Conservation (phyloP, 78 protist genomes). For the Dictyostelium citrinum region DNA sequence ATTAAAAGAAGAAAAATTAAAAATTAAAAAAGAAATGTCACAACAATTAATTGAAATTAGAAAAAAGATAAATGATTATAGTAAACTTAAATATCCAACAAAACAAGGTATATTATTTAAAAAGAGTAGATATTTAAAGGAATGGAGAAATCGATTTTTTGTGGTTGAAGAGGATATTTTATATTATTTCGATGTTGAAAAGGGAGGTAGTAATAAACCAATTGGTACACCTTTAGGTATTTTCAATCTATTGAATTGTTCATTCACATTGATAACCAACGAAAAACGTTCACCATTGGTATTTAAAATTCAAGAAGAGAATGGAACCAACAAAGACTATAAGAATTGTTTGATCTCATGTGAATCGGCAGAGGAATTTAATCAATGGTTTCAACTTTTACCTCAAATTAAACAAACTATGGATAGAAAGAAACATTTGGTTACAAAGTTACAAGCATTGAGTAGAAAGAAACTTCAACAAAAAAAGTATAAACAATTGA, state of each 20-base stretch:
- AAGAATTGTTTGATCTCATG: conserved; percentile 8
- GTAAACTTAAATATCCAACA: background rate
- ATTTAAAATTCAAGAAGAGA: background rate
- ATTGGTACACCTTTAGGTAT: conserved; percentile 13
- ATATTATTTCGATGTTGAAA: conserved; percentile 1
- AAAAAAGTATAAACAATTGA: background rate
- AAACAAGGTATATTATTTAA: background rate
- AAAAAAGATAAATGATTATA: background rate
- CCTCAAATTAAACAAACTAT: background rate
- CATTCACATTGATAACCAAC: background rate
- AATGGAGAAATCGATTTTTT: conserved; percentile 3
- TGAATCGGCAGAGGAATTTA: background rate
- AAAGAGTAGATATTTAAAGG: background rate
- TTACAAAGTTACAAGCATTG: background rate
- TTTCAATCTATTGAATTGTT: conserved; percentile 1
- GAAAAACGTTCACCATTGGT: background rate
- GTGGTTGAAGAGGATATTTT: background rate
- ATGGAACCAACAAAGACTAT: background rate
- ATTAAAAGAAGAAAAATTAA: background rate
- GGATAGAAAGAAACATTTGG: background rate
- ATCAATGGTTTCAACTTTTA: conserved; percentile 3
- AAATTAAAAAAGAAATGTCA: background rate
- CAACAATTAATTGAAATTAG: conserved; percentile 16
- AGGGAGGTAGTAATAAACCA: background rate
- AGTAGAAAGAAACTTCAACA: background rate